Evolutionary conservation across 2,329 filamentous ascomycete species (phyloP), one percentile per base, ranked within the genome.

Genomic region (Blumeria hordei): DNA sequence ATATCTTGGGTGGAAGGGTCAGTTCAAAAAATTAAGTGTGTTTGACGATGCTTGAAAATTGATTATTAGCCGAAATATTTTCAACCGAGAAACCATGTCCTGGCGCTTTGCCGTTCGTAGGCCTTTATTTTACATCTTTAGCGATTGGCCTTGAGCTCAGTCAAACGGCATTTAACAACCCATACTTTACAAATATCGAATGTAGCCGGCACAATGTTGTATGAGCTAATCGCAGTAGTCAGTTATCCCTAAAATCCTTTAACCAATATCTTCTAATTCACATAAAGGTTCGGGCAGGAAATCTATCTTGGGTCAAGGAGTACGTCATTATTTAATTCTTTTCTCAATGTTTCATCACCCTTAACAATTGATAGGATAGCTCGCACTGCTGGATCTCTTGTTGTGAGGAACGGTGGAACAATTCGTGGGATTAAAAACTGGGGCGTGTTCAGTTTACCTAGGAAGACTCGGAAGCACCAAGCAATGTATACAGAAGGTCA

Each of bases 161-260:
- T 4, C n/a, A n/a, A 28, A 28, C 21, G 21, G 21, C 21, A 28
- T 2, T 28, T 4, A 28, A 28, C 4, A 28, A 28, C 4, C 4
- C 21, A 28, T 28, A 2, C 4, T 28, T 4, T 4, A 28, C 21
- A 28, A 28, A 28, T 28, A 28, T 28, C 21, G 21, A 28, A 28
- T 28, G 21, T 28, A 28, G 21, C 21, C 2, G 21, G 21, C 2
- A 74, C 68, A 61, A 95, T 98, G 92, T 74, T 98, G 71, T 98
- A 98, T 75, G 92, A 98, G 73, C 74, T 96, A 66, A 92, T 98
- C 69, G 92, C 85, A 69, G 83, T 95, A 71, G 92, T 95, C 72
- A 65, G 83, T 72, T 10, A 36, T 7, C 4, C 18, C 28, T 41
- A 16, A 12, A 35, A 39, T 49, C 36, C 21, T 18, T 12, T 11